Percentiles rank a stretch among this genome's conserved stretches.
Evolutionary conservation across 257 asterid species (phyloP).

Genomic region (Henckelia pumila): DNA sequence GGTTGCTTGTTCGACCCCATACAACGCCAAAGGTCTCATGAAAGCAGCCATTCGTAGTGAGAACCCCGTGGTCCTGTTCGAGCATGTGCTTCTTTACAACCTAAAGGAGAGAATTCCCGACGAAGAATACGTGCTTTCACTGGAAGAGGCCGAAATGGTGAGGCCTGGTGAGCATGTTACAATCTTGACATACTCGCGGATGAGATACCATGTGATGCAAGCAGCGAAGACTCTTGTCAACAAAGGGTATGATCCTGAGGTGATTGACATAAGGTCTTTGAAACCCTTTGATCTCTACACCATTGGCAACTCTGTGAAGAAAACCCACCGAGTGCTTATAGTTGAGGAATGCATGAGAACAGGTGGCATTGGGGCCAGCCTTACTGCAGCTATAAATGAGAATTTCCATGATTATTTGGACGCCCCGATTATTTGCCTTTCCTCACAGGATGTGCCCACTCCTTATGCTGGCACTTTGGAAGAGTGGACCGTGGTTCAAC

Average conservation of each 20-base stretch:
- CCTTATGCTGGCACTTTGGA: conserved; percentile 54
- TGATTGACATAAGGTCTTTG: conserved; percentile 56
- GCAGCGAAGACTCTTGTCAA: conserved; percentile 54
- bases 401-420: conserved; percentile 53
- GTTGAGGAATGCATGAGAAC: conserved; percentile 64
- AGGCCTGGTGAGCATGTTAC: conserved; percentile 55
- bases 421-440: conserved; percentile 48
- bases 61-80: conserved; percentile 53
- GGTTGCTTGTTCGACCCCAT: conserved; percentile 60
- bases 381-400: conserved; percentile 55
- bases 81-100: conserved; percentile 55
- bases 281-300: conserved; percentile 54
- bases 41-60: conserved; percentile 62
- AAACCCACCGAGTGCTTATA: conserved; percentile 50
- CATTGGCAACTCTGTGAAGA: conserved; percentile 55
- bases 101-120: conserved; percentile 57
- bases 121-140: conserved; percentile 46
- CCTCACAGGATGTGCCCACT: conserved; percentile 59
- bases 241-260: conserved; percentile 59
- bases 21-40: conserved; percentile 57
- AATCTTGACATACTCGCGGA: conserved; percentile 49
- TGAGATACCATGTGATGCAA: conserved; percentile 67
- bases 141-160: conserved; percentile 64
- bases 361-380: conserved; percentile 57
- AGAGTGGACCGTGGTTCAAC: conserved; percentile 60